A percentile compares a stretch with the other conserved stretches of the same genome.
Conservation (phyloP, 345 rosid species). For the Crucihimalaya himalaica region DNA sequence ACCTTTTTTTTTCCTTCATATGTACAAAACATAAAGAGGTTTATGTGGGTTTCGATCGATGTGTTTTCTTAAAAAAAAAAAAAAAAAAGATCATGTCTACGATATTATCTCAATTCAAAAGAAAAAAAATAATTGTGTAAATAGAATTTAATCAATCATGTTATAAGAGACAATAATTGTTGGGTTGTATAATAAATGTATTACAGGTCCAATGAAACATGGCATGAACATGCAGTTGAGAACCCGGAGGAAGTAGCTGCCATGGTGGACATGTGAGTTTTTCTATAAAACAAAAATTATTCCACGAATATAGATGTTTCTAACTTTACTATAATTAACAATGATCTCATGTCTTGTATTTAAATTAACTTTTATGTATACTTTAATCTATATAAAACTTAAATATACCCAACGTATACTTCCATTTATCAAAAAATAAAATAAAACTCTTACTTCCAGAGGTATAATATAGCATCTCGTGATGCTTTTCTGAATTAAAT, state of each 20-base stretch:
- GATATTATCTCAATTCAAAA: neutral
- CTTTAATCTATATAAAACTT: neutral
- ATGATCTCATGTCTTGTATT: neutral
- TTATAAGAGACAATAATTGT: slow-evolving; percentile 18
- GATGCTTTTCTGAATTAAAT: slow-evolving; percentile 14
- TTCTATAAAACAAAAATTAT: slow-evolving; percentile 10
- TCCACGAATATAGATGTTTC: slow-evolving; percentile 9
- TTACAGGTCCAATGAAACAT: slow-evolving; percentile 50
- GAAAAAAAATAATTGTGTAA: neutral
- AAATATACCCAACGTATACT: neutral
- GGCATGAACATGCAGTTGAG: slow-evolving; percentile 67
- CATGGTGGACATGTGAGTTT: slow-evolving; percentile 79
- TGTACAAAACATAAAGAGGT: neutral
- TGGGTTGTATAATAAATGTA: slow-evolving; percentile 4
- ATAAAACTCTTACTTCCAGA: neutral
- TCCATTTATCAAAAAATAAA: neutral
- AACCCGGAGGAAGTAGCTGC: slow-evolving; percentile 75
- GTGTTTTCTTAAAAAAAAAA: too few relatives aligned
- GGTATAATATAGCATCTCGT: neutral
- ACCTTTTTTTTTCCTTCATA: neutral
- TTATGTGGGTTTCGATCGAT: neutral
- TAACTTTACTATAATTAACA: neutral
- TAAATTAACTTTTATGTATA: neutral
- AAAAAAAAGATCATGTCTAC: too few relatives aligned
- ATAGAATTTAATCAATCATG: neutral